Evolutionary conservation across 1,139 yeast species (phyloP), one percentile per base, ranked within the genome.

Genomic region (Yamadazyma diospyri): DNA sequence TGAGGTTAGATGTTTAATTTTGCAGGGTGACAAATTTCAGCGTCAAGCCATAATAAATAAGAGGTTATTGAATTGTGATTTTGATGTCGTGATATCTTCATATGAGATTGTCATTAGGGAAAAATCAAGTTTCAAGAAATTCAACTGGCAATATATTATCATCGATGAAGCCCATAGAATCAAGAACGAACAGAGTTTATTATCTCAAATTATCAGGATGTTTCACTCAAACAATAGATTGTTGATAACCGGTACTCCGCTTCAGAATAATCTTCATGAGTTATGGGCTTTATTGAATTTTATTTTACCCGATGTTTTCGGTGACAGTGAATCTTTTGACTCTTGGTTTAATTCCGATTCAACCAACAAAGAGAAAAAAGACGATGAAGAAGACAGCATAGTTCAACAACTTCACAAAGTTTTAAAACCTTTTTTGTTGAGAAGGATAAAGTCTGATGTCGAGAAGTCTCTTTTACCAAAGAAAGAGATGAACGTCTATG

Each of bases 361-460:
- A 61, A 15, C 20, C 4, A 5, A 5, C 4, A 18, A 25, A 16
- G 48, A 45, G 28, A 55, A 55, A 3, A 56, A 46, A 21, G 64
- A 60, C 5, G 58, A 57, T 22, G 65, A 64, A 21, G 65, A 64
- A 21, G 73, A 73, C 44, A 68, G 69, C 16, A 81, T 89, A 4
- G 86, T 92, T 14, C 78, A 80, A 46, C 97, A 92, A 59, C 65
- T 92, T 32, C 97, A 89, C 61, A 82, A 88, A 47, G 96, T 92
- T 4, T 68, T 89, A 39, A 75, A 79, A 39, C 94, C 94, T 6
- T 83, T 83, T 50, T 61, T 83, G 29, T 62, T 83, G 41, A 72
- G 94, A 54, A 74, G 94, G 59, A 76, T 83, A 42, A 83, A 83
- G 48, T 72, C 85, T 10, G 94, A 83, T 45, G 94, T 83, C 13